Evolutionary conservation across 305 asterid species (phyloP).

Genomic region (Striga hermonthica): DNA sequence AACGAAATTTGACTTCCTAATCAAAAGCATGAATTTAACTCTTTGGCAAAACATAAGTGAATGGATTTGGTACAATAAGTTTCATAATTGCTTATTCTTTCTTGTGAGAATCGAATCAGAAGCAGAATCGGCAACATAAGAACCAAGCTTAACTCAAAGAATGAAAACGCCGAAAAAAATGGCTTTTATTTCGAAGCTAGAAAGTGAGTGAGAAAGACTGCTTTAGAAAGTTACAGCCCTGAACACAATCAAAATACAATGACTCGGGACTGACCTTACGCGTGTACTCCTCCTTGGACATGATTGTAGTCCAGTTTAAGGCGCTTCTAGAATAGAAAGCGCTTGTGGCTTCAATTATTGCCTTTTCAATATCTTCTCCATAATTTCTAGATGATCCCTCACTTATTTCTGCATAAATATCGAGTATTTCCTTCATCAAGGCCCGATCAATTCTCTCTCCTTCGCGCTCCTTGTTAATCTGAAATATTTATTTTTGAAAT

Average conservation of each 20-base stretch:
- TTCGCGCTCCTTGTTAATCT: constrained; percentile 40
- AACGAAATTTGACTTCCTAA: background rate
- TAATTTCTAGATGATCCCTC: constrained; percentile 30
- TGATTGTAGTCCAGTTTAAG: constrained; percentile 32
- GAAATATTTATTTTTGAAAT: background rate
- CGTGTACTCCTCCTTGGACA: constrained; percentile 34
- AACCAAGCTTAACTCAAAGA: background rate
- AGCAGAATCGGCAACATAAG: background rate
- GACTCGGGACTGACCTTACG: constrained; percentile 36
- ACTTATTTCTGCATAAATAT: constrained; percentile 39
- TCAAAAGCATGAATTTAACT: background rate
- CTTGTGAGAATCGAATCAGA: background rate
- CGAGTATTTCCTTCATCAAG: constrained; percentile 33
- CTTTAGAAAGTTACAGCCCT: too few relatives aligned
- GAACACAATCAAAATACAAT: background rate
- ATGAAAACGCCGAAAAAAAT: background rate
- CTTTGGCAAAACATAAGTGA: background rate
- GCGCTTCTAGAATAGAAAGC: constrained; percentile 40
- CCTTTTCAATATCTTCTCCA: constrained; percentile 40
- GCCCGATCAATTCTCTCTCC: constrained; percentile 37
- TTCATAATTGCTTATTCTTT: background rate
- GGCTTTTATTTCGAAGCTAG: background rate
- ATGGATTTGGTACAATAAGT: background rate
- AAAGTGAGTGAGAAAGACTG: too few relatives aligned
- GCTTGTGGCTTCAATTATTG: constrained; percentile 35